phyloP scores from a whole-genome alignment of 768 basidiomycete species.

The Hygrocybe punicea region DNA sequence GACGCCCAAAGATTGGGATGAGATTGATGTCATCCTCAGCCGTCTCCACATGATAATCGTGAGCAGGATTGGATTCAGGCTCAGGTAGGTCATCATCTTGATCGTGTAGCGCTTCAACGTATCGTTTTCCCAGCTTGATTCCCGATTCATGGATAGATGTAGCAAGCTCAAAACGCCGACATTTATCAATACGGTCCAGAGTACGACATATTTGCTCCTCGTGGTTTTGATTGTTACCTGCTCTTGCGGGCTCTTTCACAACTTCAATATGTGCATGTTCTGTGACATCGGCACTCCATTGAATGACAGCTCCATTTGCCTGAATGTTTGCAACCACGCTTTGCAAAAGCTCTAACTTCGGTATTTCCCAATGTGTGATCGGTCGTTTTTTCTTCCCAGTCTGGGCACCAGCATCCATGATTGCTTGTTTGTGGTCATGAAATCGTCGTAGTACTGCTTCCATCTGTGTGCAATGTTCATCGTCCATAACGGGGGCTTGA shows the following conservation, averaged over 20 bases:
- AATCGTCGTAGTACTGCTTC: conserved; percentile 16
- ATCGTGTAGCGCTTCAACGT: neutral
- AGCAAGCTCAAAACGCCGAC: conserved; percentile 14
- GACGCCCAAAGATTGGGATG: neutral
- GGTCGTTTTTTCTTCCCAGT: conserved; percentile 10
- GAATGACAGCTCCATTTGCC: conserved; percentile 17
- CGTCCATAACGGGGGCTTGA: conserved; percentile 7
- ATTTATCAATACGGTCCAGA: conserved; percentile 18
- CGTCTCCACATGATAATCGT: too few relatives aligned
- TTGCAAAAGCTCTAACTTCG: conserved; percentile 31
- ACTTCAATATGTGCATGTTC: conserved; percentile 21
- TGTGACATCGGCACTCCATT: conserved; percentile 25
- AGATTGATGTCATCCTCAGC: neutral
- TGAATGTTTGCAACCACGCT: conserved; percentile 14
- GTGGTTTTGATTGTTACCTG: conserved; percentile 20
- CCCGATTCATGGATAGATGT: conserved; percentile 1
- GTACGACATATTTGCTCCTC: conserved; percentile 19
- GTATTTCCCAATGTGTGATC: conserved; percentile 31
- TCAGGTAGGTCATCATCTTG: neutral
- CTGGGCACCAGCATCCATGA: conserved; percentile 13
- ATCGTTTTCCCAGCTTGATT: neutral
- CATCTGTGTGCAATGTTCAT: conserved; percentile 6
- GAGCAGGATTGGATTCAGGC: neutral
- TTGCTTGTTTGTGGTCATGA: too few relatives aligned
- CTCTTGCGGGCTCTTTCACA: conserved; percentile 17